Base-by-base conservation (phyloP, 2,329 filamentous ascomycete species). In the Rhexocercosporidium sp. region DNA sequence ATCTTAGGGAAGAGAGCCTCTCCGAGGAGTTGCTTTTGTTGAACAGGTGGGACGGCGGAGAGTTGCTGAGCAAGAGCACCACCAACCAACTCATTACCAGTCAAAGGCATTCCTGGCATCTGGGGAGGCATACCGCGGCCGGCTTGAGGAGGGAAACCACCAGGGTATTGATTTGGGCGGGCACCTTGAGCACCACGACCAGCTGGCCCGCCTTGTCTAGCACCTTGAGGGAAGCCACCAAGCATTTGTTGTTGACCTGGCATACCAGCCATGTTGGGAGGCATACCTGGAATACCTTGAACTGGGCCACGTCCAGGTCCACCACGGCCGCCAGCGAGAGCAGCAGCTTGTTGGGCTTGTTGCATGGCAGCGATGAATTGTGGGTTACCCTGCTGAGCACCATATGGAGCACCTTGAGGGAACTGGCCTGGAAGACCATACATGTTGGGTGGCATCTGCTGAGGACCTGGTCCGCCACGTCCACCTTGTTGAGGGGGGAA, bases 1-100 rank as follows among this genome's bases (percentile, higher is more conserved):
- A 99, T 98, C 91, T 98, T 99, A 79, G 96, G 96, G 88, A 98
- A 99, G 76, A 99, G 92, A 75, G 93, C 90, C 84, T 99, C 96
- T 80, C 96, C 96, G 64, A 99, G 90, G 82, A 98, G 93, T 87
- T 99, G 96, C 90, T 99, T 99, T 87, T 98, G 96, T 84, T 97
- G 93, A 59, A 86, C 85, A 46, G 91, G 86, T 63, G 78, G 75
- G 59, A 85, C 84, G 41, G 79, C 75, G 69, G 83, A 80, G 53
- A 91, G 83, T 80, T 90, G 88, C 39, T 82, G 76, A 79, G 89
- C 86, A 68, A 90, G 81, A 61, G 86, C 76, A 59, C 76, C 73
- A 66, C 62, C 66, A 65, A 65, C 64, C 46, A 68, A 62, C 49
- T 83, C 81, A 22, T 77, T 73, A 56, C 71, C 70, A 67, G 69